Evolutionary conservation across 768 basidiomycete species (phyloP), one percentile per base, ranked within the genome.

Genomic region (Psilocybe tampanensis): DNA sequence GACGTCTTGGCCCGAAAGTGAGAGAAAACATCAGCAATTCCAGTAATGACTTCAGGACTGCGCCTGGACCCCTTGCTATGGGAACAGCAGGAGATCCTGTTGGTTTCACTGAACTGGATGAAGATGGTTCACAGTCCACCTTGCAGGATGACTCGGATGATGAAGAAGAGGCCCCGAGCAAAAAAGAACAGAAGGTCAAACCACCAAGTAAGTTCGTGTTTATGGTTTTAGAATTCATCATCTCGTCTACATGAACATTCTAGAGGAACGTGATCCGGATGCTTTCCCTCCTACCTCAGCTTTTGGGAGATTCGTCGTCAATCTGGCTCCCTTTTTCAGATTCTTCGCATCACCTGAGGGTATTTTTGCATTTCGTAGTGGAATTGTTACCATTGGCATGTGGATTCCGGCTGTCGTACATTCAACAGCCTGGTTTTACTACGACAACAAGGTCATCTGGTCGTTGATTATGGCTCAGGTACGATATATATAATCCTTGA

Each of bases 391-490:
- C 0, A 55, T 79, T 26, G 78, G 75, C 7, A 50, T 80, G 29
- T 80, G 77, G 77, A 62, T 77, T 5, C 78, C 78, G 15, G 61
- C 73, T 18, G 78, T 78, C 9, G 73, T 72, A 44, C 57, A 55
- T 2, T 59, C 66, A 11, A 74, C 68, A 9, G 76, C 76, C 2
- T 76, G 73, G 74, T 77, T 80, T 54, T 77, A 75, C 58, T 80
- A 78, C 49, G 63, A 62, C 7, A 73, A 80, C 45, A 74, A 74
- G 22, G 78, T 77, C 7, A 47, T 80, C 13, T 80, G 78, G 78
- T 76, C 74, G 11, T 64, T 80, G 57, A 78, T 80, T 36, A 78
- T 77, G 77, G 74, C 71, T 11, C 78, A 79, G 65, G 73, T 74
- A 41, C 41, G 64, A 29, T 29, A 29, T 61, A 24, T 18, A 47